Base-by-base conservation (phyloP, 768 basidiomycete species). In the Phylloporus scabripes region DNA sequence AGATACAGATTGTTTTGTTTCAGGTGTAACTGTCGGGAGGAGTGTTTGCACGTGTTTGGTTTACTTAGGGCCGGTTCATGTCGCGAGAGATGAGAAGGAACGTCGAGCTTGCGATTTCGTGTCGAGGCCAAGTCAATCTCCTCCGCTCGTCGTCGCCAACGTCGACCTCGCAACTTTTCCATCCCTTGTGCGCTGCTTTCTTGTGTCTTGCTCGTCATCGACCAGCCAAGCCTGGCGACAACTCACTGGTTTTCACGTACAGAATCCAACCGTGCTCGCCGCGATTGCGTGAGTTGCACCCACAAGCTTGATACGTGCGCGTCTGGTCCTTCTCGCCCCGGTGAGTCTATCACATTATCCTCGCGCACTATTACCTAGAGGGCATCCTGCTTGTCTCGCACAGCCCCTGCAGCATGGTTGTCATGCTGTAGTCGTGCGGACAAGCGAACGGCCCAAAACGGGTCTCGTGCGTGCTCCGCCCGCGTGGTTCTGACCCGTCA, bases 11-110 rank as follows among this genome's bases (percentile, higher is more conserved):
- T 26, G 26, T 36, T 23, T 43, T 18, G 36, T 38, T 26, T 40
- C 8, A 3, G 29, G 3, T 24, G 39, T 15, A 21, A 15, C 26
- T 42, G 42, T 18, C 11, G 29, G 2, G 56, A 4, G 18, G 41
- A 17, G 2, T 55, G 2, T 67, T 67, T 67, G 65, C 10, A n/a
- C 12, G 33, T 67, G 52, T 69, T 67, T 67, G 58, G 41, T 51
- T 15, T 65, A 10, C 57, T 69, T 67, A 67, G 65, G 65, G 65
- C 65, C 60, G 65, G 65, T 62, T 55, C 42, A 48, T 50, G 60
- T 55, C 60, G 57, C 49, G 58, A 46, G 48, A 40, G 57, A 52
- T 57, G 52, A 52, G 51, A 57, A 46, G 40, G 45, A 15, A 43
- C 43, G 58, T 50, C 48, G 42, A 42, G 47, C 42, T 46, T 58